These are phyloP conservation scores for Coffea eugenioides DNA, from an alignment of 257 asterid species.

Conservation along the genomic window DNA sequence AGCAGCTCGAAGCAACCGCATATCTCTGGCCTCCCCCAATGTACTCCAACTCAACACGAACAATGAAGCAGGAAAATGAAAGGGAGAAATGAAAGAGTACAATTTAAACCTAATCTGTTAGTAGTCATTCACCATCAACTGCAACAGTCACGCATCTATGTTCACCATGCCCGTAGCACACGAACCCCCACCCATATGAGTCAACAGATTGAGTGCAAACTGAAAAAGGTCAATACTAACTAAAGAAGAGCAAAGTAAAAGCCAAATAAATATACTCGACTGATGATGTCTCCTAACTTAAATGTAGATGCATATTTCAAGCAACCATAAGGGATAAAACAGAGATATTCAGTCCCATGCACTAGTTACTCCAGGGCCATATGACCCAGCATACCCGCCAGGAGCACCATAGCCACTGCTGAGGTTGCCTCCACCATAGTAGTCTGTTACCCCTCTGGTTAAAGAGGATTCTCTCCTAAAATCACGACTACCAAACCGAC, in stretches of 20 bases:
- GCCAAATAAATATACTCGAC: conserved; percentile 15
- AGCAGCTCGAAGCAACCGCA: conserved; percentile 30
- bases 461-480: conserved; percentile 57
- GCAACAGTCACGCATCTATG: conserved; percentile 25
- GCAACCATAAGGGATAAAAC: not conserved
- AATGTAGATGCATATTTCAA: conserved; percentile 14
- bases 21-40: conserved; percentile 29
- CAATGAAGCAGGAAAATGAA: conserved; percentile 19
- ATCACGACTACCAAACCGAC: conserved; percentile 79
- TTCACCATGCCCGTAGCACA: conserved; percentile 26
- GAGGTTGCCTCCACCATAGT: conserved; percentile 44
- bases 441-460: conserved; percentile 54
- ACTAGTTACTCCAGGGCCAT: conserved; percentile 61
- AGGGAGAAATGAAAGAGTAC: conserved; percentile 21
- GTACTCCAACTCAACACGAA: conserved; percentile 13
- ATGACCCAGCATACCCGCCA: conserved; percentile 52
- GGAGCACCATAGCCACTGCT: conserved; percentile 30
- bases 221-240: conserved; percentile 21
- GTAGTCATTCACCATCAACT: conserved; percentile 30
- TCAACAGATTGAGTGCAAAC: conserved; percentile 22
- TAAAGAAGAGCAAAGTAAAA: conserved; percentile 1
- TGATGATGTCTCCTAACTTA: conserved; percentile 15
- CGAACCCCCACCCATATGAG: conserved; percentile 31
- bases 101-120: conserved; percentile 33
- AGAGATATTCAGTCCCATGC: conserved; percentile 64